Base-by-base conservation (phyloP, 2,329 filamentous ascomycete species). In the Beauveria sp. region DNA sequence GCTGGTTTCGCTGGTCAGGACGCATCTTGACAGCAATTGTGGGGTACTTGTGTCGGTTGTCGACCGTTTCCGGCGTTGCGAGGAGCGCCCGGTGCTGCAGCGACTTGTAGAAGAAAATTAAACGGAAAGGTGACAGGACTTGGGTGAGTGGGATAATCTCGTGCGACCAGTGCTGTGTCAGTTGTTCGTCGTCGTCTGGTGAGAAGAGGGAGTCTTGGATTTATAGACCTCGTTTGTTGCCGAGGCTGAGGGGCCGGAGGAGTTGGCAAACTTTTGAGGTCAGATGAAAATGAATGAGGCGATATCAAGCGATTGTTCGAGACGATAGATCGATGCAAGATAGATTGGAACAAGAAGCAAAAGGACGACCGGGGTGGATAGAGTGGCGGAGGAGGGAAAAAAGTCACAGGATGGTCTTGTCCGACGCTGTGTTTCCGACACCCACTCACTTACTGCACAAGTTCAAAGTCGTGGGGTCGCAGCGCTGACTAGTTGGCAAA, bases 1-100 rank as follows among this genome's bases (percentile, higher is more conserved):
- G 67, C 67, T 81, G 75, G 54, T 78, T 77, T 16, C 64, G 57
- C 14, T 62, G 60, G 40, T n/a, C 40, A 30, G 68, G 58, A 40
- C 18, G n/a, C 58, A 61, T 62, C 18, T 43, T 52, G 38, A 24
- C 2, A 18, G 24, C 18, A 26, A n/a, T 22, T 60, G 57, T 38
- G 22, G 24, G 53, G 18, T 43, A 40, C 10, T 5, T 34, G 30
- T 28, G 53, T 55, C 38, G 53, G 53, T 45, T 14, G n/a, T 22
- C n/a, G 24, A 7, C n/a, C 34, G 34, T 38, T 38, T n/a, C 18
- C 20, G 30, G 38, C 9, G 28, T 49, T 26, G 22, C 10, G 24
- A 28, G 16, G n/a, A n/a, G 14, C 28, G 6, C 20, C 34, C 34
- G 14, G 16, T 30, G 20, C 47, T 30, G 28, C 16, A 30, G 28